These are phyloP conservation scores for Dichotomocladium elegans DNA, from an alignment of 371 early-diverging fungal species.

Conservation along the genomic window DNA sequence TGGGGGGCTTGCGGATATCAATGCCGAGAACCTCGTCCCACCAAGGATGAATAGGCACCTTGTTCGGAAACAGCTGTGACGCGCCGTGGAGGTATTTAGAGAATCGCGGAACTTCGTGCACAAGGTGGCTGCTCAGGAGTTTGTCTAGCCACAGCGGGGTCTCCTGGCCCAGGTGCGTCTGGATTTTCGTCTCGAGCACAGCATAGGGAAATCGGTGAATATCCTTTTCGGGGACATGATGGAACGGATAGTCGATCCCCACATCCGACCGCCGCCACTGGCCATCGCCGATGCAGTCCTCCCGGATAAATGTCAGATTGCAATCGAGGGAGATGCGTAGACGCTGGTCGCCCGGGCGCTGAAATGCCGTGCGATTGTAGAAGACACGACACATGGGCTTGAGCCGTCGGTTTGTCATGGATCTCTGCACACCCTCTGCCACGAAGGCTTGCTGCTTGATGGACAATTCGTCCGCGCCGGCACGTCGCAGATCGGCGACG, in stretches of 20 bases:
- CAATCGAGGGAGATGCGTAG: constrained; percentile 97
- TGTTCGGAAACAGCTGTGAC: constrained; percentile 71
- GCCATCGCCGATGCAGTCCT: constrained; percentile 69
- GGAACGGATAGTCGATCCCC: constrained; percentile 90
- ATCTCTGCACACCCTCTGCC: constrained; percentile 76
- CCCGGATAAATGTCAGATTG: constrained; percentile 96
- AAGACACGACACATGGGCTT: constrained; percentile 90
- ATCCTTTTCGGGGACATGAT: constrained; percentile 74
- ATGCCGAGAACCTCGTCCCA: constrained; percentile 93
- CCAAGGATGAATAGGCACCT: constrained; percentile 88
- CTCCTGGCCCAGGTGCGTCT: constrained; percentile 85
- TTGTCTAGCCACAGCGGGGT: constrained; percentile 92
- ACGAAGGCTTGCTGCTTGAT: constrained; percentile 70
- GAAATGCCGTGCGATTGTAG: constrained; percentile 99
- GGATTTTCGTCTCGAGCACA: constrained; percentile 96
- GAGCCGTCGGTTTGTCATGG: constrained; percentile 70
- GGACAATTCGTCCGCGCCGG: constrained; percentile 41
- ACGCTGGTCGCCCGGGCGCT: constrained; percentile 96
- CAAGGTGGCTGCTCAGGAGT: constrained; percentile 82
- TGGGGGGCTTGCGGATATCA: constrained; percentile 77
- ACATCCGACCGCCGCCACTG: constrained; percentile 92
- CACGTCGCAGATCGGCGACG: constrained; percentile 64
- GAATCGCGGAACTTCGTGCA: constrained; percentile 97
- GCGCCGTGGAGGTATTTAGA: constrained; percentile 98
- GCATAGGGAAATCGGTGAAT: constrained; percentile 95